Percentiles rank a stretch among this genome's conserved stretches.
These are phyloP conservation scores for Neoscytalidium dimidiatum DNA, from an alignment of 2,329 filamentous ascomycete genomes.

Conservation along the genomic window DNA sequence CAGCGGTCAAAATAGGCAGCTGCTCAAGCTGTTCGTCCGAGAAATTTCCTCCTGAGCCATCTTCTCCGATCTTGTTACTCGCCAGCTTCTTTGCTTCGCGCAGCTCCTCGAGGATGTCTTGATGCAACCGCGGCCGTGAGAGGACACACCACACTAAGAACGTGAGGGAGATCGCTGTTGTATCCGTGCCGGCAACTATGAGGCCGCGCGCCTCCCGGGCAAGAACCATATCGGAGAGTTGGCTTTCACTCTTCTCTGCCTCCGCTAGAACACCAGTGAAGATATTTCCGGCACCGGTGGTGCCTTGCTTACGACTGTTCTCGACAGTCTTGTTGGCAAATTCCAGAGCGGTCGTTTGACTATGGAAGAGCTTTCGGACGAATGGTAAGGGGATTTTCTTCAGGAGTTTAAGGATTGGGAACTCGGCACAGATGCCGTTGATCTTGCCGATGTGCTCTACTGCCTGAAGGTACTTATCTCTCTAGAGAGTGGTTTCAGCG, in stretches of 20 bases:
- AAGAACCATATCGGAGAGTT: constrained; percentile 32
- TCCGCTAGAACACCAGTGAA: constrained; percentile 37
- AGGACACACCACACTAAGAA: constrained; percentile 37
- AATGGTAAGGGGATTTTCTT: constrained; percentile 32
- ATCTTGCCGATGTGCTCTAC: neutral
- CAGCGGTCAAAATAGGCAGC: constrained; percentile 34
- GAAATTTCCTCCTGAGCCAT: constrained; percentile 27
- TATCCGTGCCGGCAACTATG: constrained; percentile 39
- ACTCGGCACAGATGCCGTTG: constrained; percentile 30
- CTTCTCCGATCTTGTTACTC: constrained; percentile 29
- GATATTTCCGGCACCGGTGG: constrained; percentile 33
- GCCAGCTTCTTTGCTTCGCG: no score
- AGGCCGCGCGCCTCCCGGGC: constrained; percentile 28
- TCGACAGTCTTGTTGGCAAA: constrained; percentile 34
- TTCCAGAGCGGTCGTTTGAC: constrained; percentile 33
- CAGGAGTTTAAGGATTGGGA: constrained; percentile 30
- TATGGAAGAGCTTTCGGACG: constrained; percentile 37
- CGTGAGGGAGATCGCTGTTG: constrained; percentile 35
- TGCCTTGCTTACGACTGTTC: constrained; percentile 31
- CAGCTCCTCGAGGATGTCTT: constrained; percentile 19
- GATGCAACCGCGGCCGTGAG: constrained; percentile 19
- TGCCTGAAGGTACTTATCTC: neutral
- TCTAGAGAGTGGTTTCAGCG: no score
- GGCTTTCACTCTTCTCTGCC: constrained; percentile 32
- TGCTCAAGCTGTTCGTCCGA: constrained; percentile 30